These are phyloP conservation scores for Saccharomyces pastorianus DNA, from an alignment of 1,139 yeast species.

Conservation along the genomic window DNA sequence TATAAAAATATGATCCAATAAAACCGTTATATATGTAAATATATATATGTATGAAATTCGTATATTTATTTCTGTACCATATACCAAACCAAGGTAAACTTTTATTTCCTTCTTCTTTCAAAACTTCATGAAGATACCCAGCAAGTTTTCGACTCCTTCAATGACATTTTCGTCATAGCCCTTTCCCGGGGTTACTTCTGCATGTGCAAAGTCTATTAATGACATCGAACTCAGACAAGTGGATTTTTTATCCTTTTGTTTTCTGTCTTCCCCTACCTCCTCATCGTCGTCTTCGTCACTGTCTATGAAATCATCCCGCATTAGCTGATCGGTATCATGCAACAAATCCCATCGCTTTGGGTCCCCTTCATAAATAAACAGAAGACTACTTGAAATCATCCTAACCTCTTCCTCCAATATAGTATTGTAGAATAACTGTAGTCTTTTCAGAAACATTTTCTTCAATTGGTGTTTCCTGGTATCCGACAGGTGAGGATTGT, in stretches of 20 bases:
- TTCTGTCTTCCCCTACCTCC: too few relatives aligned
- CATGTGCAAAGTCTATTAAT: constrained; percentile 87
- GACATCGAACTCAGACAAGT: constrained; percentile 44
- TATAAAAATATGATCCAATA: not conserved
- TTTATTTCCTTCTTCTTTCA: not conserved
- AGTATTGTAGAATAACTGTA: constrained; percentile 59
- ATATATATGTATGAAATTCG: constrained; percentile 3
- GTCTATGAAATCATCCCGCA: constrained; percentile 32
- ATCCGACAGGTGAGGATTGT: constrained; percentile 29
- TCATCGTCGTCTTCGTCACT: constrained; percentile 31
- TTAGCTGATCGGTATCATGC: constrained; percentile 36
- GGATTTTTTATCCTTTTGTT: constrained; percentile 9
- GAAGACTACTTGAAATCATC: constrained; percentile 64
- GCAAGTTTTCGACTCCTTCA: constrained; percentile 56
- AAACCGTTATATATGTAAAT: not conserved
- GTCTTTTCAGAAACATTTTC: constrained; percentile 43
- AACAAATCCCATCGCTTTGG: constrained; percentile 38
- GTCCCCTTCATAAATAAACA: constrained; percentile 71
- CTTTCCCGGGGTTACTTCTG: constrained; percentile 50
- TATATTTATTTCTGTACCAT: not conserved
- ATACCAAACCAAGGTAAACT: not conserved
- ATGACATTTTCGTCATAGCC: constrained; percentile 69
- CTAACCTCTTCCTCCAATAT: constrained; percentile 55
- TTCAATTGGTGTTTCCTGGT: constrained; percentile 33
- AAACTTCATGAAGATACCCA: constrained; percentile 33